These are phyloP conservation scores for Sporisorium sorghi DNA, from an alignment of 1,284 basidiomycete genomes.

Conservation along the genomic window DNA sequence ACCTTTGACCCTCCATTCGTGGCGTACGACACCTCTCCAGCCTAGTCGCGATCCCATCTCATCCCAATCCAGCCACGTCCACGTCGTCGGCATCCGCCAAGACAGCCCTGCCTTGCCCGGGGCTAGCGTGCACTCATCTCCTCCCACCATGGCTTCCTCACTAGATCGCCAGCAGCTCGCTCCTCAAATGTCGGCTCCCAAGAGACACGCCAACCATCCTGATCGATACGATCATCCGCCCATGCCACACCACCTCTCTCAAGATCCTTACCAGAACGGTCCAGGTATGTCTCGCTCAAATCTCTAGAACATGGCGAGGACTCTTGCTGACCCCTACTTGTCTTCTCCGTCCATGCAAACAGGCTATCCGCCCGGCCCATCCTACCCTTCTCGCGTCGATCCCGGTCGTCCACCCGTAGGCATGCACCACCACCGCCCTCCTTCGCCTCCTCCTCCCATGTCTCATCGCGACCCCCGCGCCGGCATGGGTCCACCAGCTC, in stretches of 20 bases:
- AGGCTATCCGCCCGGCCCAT: constrained; percentile 44
- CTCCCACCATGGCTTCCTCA: constrained; percentile 42
- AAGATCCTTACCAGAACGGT: constrained; percentile 45
- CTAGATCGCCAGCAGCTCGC: constrained; percentile 50
- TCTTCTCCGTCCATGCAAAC: not conserved
- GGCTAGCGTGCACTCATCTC: constrained; percentile 6
- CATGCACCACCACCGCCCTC: constrained; percentile 48
- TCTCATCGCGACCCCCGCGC: constrained; percentile 45
- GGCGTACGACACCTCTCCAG: not conserved
- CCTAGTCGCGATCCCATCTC: not conserved
- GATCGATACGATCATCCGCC: constrained; percentile 52
- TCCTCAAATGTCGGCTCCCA: constrained; percentile 36
- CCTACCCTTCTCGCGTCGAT: constrained; percentile 34
- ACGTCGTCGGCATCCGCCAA: not conserved
- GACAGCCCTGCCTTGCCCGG: not conserved
- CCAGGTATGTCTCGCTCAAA: constrained; percentile 31
- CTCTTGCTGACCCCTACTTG: not conserved
- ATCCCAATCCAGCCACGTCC: no score
- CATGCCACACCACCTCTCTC: constrained; percentile 45
- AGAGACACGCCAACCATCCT: constrained; percentile 40
- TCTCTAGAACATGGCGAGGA: not conserved
- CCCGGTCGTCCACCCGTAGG: constrained; percentile 34
- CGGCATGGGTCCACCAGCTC: constrained; percentile 36
- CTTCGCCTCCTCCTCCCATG: constrained; percentile 46
- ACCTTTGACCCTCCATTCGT: not conserved